Evolutionary conservation across 1,284 basidiomycete species (phyloP), one percentile per base, ranked within the genome.

Genomic region (Cystobasidium slooffiae): DNA sequence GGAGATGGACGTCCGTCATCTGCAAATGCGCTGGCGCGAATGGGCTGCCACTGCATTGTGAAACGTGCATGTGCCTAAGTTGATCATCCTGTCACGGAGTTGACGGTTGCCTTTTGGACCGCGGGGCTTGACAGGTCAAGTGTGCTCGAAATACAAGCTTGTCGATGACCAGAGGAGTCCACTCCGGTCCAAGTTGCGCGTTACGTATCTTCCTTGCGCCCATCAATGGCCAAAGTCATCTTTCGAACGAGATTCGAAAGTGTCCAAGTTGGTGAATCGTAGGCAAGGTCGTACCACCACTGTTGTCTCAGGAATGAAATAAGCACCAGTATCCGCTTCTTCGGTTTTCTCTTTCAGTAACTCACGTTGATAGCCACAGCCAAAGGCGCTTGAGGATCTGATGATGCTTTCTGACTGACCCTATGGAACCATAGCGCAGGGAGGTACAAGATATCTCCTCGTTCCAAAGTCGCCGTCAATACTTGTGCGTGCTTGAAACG

Each of bases 361-460:
- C 70, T 64, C 37, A 73, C 70, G 44, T 73, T 73, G n/a, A 73
- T 55, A 14, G 70, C 70, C 4, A 73, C 55, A 12, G 70, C 70
- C 18, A 65, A 31, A 4, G 70, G 70, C n/a, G 44, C 62, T 49
- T 55, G 31, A 5, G 63, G 63, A 55, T 73, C 70, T 37, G 10
- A 41, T 18, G 70, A 73, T 31, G 70, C 82, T 0, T 86, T 88
- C 86, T 75, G 88, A 83, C 82, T 92, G 87, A 96, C 93, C 80
- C 90, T 87, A 81, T 96, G 94, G 89, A 90, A 96, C 94, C 94
- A 96, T 0, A 91, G 89, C 1, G 90, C 88, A 20, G 93, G 94
- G 37, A 96, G 86, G 82, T 93, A 95, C n/a, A 96, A 82, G 0
- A 90, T 89, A 77, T 95, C 90, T 1, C 94, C 93, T 18, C 87